A percentile compares a stretch with the other conserved stretches of the same genome.
Conservation (phyloP, 1,284 basidiomycete species). For the Ustilago bromivora region DNA sequence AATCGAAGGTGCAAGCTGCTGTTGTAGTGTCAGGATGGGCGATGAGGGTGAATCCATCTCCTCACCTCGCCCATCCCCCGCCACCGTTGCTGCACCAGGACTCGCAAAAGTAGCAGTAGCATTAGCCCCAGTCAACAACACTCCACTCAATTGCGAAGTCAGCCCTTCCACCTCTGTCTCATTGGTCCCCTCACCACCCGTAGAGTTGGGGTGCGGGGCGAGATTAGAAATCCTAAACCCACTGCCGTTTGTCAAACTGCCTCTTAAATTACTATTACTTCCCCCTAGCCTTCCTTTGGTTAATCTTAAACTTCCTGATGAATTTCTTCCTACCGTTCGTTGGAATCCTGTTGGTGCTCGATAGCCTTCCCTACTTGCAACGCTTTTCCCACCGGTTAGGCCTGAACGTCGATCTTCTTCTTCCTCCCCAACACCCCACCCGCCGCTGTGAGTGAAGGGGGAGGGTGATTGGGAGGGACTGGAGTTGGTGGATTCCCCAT, state of each 20-base stretch:
- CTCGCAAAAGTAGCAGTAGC: slow-evolving; percentile 27
- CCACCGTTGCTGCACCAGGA: slow-evolving; percentile 8
- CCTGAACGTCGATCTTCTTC: slow-evolving; percentile 21
- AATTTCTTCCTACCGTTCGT: slow-evolving; percentile 35
- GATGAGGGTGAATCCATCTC: neutral
- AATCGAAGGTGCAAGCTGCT: neutral
- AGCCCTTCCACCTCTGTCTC: slow-evolving; percentile 21
- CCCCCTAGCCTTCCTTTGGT: slow-evolving; percentile 37
- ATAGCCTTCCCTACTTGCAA: slow-evolving; percentile 31
- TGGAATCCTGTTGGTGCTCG: slow-evolving; percentile 13
- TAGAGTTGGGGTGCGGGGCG: no score
- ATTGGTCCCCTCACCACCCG: neutral
- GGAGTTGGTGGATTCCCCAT: slow-evolving; percentile 23
- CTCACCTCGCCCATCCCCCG: no score
- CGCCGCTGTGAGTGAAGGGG: slow-evolving; percentile 1
- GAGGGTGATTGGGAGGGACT: slow-evolving; percentile 18
- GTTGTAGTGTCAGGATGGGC: neutral
- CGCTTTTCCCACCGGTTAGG: slow-evolving; percentile 18
- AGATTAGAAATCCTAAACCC: slow-evolving; percentile 1
- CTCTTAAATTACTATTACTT: slow-evolving; percentile 29
- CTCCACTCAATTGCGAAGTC: slow-evolving; percentile 30
- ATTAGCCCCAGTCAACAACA: slow-evolving; percentile 22
- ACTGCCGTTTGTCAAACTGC: slow-evolving; percentile 15
- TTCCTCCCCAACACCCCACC: slow-evolving; percentile 10
- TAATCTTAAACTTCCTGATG: slow-evolving; percentile 34